Evolutionary conservation across 2,329 filamentous ascomycete genomes (phyloP), one percentile per base, ranked within the genome.

Genomic region (Aspergillus ochraceus): DNA sequence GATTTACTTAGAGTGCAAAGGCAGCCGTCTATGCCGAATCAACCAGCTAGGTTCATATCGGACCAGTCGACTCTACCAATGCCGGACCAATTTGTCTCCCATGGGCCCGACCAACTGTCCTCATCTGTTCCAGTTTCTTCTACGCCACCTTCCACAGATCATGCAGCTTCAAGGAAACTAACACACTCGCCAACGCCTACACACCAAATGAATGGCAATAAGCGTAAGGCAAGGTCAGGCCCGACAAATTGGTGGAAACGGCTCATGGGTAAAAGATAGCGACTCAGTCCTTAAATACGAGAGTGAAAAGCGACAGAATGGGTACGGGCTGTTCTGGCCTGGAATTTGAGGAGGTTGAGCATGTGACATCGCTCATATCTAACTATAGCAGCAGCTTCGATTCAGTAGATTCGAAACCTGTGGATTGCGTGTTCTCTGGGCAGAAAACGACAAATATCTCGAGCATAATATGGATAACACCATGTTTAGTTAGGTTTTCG

Each of bases 181-280:
- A 39, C 53, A 55, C 45, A 45, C 42, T 49, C 26, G 24, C 45
- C 45, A 24, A n/a, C 53, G 17, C 53, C 53, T 55, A 19, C 20
- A 55, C 24, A 49, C 19, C 30, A 56, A 51, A 32, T 30, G 45
- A 39, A 47, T 42, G 45, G 36, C 47, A 56, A 50, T 49, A 56
- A 56, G 26, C 54, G 54, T 32, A 56, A 56, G 49, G 54, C 47
- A 32, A 56, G 30, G 29, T 56, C 54, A 42, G 54, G 45, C 42
- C 47, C 49, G 54, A 51, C 54, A 32, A 46, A 47, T 11, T 50
- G 49, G 22, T 56, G 46, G 46, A 50, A 50, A 50, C 54, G 54
- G 47, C 30, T 56, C 19, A 39, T 50, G 36, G 36, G 36, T 42
- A 42, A 4, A 47, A 50, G 54, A 56, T 56, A 50, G 30, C 54